These are phyloP conservation scores for Salvia splendens DNA, from an alignment of 257 asterid species.

Conservation along the genomic window DNA sequence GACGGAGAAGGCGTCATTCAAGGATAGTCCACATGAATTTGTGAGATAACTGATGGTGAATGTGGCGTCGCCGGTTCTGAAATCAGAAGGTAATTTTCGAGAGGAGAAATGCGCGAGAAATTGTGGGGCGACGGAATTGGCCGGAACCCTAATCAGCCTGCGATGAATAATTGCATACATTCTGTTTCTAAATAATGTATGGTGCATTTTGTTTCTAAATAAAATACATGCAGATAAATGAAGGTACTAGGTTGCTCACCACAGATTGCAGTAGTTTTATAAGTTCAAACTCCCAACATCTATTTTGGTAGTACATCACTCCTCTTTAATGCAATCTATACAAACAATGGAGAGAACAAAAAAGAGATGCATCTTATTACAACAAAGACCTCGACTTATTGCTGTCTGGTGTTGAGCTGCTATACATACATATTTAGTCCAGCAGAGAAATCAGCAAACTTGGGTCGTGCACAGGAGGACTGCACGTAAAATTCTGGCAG, in stretches of 20 bases:
- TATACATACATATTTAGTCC: conserved; percentile 27
- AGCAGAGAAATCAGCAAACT: conserved; percentile 51
- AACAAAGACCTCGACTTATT: conserved; percentile 5
- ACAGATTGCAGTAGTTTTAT: no score
- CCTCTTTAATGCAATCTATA: neutral
- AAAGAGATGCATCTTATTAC: neutral
- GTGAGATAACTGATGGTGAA: conserved; percentile 31
- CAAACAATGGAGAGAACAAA: neutral
- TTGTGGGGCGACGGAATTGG: neutral
- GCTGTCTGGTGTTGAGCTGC: neutral
- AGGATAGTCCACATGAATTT: conserved; percentile 32
- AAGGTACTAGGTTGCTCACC: no score
- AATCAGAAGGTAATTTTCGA: neutral
- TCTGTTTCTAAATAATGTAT: neutral
- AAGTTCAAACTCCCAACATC: no score
- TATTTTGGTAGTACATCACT: no score
- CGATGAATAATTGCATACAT: conserved; percentile 17
- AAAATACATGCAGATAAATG: no score
- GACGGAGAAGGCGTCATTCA: conserved; percentile 9
- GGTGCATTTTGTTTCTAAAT: no score
- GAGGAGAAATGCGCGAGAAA: conserved; percentile 19
- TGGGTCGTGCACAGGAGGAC: conserved; percentile 60
- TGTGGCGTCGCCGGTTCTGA: conserved; percentile 1
- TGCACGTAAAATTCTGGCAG: conserved; percentile 85
- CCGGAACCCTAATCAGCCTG: conserved; percentile 12